phyloP scores from a whole-genome alignment of 225 moss, liverwort and hornwort species.

The Antitrichia curtipendula region DNA sequence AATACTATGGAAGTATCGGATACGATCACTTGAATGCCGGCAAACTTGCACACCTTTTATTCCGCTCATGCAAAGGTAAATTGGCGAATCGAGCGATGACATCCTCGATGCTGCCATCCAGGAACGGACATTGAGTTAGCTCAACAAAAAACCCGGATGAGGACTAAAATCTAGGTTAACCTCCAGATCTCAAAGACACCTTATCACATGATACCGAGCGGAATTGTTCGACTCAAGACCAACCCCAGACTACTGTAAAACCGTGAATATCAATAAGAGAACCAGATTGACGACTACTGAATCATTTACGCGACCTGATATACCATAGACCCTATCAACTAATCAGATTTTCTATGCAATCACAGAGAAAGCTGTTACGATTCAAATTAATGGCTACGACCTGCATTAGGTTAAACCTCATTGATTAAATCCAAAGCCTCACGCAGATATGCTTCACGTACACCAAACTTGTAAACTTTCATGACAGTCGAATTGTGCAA shows the following conservation, averaged over 20 bases:
- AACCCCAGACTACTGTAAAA: not conserved
- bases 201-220: not conserved
- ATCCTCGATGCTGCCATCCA: conserved; percentile 27
- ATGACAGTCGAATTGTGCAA: not conserved
- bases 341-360: not conserved
- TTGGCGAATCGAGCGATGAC: conserved; percentile 36
- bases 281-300: not conserved
- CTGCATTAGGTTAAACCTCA: not conserved
- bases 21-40: not conserved
- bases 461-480: not conserved
- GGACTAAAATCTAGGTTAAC: not conserved
- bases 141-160: not conserved
- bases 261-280: not conserved
- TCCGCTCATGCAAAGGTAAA: conserved; percentile 38
- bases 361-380: not conserved
- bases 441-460: not conserved
- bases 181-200: not conserved
- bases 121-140: not conserved
- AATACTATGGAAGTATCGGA: not conserved
- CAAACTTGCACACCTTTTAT: conserved; percentile 18
- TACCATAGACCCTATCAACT: not conserved
- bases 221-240: not conserved
- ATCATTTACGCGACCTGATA: not conserved
- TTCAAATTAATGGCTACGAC: not conserved
- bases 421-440: not conserved